A percentile compares a stretch with the other conserved stretches of the same genome.
Evolutionary conservation across 768 basidiomycete genomes (phyloP).

Genomic region (Rhodosporidiobolus sp.): DNA sequence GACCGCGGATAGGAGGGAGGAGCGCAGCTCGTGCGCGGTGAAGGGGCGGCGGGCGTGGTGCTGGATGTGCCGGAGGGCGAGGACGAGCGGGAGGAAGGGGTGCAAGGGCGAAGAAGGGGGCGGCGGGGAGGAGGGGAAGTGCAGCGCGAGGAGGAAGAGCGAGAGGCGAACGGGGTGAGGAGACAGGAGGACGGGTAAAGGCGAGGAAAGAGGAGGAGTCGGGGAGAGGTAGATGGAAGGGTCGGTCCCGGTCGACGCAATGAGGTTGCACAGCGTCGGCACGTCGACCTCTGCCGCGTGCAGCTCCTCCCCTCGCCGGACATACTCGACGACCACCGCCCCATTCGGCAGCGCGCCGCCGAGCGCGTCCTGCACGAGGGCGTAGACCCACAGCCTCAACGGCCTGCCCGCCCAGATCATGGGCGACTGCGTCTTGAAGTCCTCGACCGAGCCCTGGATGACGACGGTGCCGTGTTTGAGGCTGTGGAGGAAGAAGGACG

Average conservation of each 20-base stretch:
- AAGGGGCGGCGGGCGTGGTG: slow-evolving; percentile 7
- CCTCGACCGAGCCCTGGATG: slow-evolving; percentile 12
- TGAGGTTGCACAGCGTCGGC: background rate
- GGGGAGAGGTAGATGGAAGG: background rate
- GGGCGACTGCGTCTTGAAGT: slow-evolving; percentile 10
- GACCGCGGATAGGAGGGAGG: slow-evolving; percentile 19
- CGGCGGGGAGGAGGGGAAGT: background rate
- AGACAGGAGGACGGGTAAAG: background rate
- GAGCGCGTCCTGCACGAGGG: slow-evolving; percentile 16
- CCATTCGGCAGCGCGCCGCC: background rate
- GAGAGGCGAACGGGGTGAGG: background rate
- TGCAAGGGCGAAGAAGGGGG: background rate
- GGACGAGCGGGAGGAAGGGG: slow-evolving; percentile 8
- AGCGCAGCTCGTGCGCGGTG: background rate
- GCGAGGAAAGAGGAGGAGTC: background rate
- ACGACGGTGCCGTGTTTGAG: slow-evolving; percentile 32
- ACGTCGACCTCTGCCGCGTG: slow-evolving; percentile 8
- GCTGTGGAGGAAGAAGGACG: slow-evolving; percentile 14
- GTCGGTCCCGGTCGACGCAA: background rate
- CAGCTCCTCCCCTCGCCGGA: slow-evolving; percentile 12
- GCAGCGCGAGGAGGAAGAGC: background rate
- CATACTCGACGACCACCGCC: slow-evolving; percentile 12
- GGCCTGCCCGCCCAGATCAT: slow-evolving; percentile 17
- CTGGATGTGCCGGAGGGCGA: slow-evolving; percentile 19
- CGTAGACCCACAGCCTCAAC: slow-evolving; percentile 20